Conservation (phyloP, 2,329 filamentous ascomycete species). For the Cordyceps cateniannulata region DNA sequence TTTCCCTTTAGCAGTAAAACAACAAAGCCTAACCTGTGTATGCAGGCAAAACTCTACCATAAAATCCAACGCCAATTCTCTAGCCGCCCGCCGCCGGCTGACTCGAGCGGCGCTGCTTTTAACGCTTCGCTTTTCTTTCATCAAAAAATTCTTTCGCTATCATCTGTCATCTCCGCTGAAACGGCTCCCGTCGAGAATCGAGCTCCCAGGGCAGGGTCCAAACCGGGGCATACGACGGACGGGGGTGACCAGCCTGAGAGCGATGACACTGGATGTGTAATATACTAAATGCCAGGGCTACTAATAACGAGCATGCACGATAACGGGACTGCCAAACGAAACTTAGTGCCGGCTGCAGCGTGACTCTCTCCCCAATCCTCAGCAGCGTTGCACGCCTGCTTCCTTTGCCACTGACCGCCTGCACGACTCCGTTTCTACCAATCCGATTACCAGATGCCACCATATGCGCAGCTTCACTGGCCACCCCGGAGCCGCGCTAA, state of each 20-base stretch:
- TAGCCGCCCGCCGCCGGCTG: no score
- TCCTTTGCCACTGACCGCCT: background rate
- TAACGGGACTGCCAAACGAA: background rate
- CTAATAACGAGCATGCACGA: background rate
- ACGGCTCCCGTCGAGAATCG: background rate
- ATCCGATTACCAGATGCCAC: background rate
- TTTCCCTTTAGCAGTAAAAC: background rate
- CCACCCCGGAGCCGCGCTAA: slow-evolving; percentile 1
- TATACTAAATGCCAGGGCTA: background rate
- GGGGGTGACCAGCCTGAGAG: background rate
- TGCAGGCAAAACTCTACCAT: no score
- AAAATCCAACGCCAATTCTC: no score
- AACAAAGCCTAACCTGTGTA: no score
- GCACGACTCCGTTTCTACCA: background rate
- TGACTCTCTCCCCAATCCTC: background rate
- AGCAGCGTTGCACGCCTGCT: background rate
- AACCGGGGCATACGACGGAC: background rate
- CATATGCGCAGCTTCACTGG: slow-evolving; percentile 11
- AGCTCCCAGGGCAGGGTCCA: background rate
- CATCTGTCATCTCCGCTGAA: background rate
- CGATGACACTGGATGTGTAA: background rate
- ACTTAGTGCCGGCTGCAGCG: background rate
- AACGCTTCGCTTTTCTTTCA: background rate
- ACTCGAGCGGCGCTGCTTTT: no score
- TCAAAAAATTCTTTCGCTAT: background rate